phyloP scores from a whole-genome alignment of 257 asterid genomes.

The Fraxinus anomala region DNA sequence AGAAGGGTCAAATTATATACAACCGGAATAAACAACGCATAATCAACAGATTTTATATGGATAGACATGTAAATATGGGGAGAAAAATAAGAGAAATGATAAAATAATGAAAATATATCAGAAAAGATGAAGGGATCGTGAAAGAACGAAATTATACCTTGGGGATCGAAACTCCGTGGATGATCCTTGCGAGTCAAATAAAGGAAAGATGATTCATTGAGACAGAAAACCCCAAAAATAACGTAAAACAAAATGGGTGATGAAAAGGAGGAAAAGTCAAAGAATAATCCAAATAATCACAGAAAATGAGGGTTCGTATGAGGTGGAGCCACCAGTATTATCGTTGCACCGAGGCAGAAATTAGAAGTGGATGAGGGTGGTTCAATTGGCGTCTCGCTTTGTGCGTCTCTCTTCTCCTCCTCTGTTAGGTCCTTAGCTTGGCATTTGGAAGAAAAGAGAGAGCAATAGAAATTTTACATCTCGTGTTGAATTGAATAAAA shows the following conservation, averaged over 20 bases:
- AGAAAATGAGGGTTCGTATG: constrained; percentile 7
- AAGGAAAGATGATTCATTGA: constrained; percentile 16
- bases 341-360: constrained; percentile 30
- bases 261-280: background rate
- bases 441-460: constrained; percentile 32
- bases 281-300: constrained; percentile 17
- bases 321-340: constrained; percentile 5
- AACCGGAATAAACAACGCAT: background rate
- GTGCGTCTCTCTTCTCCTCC: constrained; percentile 24
- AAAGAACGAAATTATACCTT: constrained; percentile 30
- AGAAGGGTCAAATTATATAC: constrained; percentile 5
- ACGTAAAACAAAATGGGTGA: constrained; percentile 16
- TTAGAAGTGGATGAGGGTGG: constrained; percentile 15
- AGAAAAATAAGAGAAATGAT: background rate
- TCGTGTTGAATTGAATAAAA: background rate
- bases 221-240: constrained; percentile 29
- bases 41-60: background rate
- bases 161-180: constrained; percentile 67
- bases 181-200: constrained; percentile 28
- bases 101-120: background rate
- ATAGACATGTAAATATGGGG: background rate
- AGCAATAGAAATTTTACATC: background rate
- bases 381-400: background rate
- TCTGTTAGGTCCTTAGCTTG: constrained; percentile 17
- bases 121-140: background rate